Percentiles rank a stretch among this genome's conserved stretches.
phyloP scores from a whole-genome alignment of 2,329 filamentous ascomycete species.

The Aspergillus floridensis region DNA sequence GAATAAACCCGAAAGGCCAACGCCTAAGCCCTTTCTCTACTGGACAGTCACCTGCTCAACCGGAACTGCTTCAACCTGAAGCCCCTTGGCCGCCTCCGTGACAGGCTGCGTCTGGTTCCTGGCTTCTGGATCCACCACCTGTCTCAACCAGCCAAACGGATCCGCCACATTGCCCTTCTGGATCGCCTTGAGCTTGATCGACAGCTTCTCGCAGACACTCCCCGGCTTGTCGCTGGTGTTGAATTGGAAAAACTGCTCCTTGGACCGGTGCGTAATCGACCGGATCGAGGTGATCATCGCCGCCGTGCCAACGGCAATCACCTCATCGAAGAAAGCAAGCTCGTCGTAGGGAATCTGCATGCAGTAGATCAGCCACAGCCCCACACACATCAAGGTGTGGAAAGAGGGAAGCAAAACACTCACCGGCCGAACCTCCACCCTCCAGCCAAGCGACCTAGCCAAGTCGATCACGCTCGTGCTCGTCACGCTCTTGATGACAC shows the following conservation, averaged over 20 bases:
- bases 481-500: slow-evolving; percentile 33
- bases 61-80: too few species aligned
- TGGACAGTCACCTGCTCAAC: background rate
- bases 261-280: slow-evolving; percentile 19
- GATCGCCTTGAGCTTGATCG: background rate
- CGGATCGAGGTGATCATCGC: slow-evolving; percentile 25
- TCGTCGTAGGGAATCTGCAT: slow-evolving; percentile 21
- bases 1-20: too few species aligned
- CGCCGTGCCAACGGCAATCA: slow-evolving; percentile 28
- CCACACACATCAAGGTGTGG: too few species aligned
- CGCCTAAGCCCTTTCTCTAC: background rate
- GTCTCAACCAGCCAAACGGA: background rate
- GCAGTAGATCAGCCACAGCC: background rate
- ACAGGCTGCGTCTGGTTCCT: background rate
- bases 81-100: too few species aligned
- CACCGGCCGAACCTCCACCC: slow-evolving; percentile 29
- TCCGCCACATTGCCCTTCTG: background rate
- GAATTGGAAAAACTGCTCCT: background rate
- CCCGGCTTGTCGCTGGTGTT: background rate
- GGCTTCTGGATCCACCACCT: background rate
- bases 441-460: slow-evolving; percentile 32
- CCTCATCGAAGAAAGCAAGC: slow-evolving; percentile 23
- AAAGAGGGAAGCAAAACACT: background rate
- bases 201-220: background rate
- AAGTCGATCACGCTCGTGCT: slow-evolving; percentile 24